These are phyloP conservation scores for Ustilago curta DNA, from an alignment of 1,284 basidiomycete species.

Conservation along the genomic window DNA sequence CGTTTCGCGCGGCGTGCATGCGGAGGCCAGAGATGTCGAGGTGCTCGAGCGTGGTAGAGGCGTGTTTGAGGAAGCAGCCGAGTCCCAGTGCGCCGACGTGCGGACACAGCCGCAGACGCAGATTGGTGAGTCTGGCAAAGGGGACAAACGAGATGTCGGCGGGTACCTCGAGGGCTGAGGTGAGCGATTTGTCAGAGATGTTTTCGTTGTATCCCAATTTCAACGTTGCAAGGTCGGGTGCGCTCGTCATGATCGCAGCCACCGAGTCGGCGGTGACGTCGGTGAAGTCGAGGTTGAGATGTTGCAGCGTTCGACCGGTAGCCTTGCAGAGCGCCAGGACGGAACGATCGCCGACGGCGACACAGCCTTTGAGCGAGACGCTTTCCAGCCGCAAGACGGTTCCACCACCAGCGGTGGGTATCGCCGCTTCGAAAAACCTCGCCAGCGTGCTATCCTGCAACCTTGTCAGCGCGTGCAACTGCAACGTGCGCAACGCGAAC, in stretches of 20 bases:
- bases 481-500: constrained; percentile 37
- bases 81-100: constrained; percentile 29
- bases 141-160: constrained; percentile 8
- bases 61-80: constrained; percentile 33
- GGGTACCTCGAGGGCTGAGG: constrained; percentile 22
- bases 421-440: constrained; percentile 29
- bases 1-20: background rate
- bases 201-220: constrained; percentile 44
- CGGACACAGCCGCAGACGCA: constrained; percentile 26
- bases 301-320: constrained; percentile 26
- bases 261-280: constrained; percentile 37
- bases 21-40: constrained; percentile 25
- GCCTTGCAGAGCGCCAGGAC: constrained; percentile 31
- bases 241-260: constrained; percentile 12
- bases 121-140: constrained; percentile 28
- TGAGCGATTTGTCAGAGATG: constrained; percentile 26
- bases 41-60: constrained; percentile 14
- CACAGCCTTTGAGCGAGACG: constrained; percentile 34
- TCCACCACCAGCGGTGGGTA: background rate
- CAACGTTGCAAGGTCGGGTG: constrained; percentile 23
- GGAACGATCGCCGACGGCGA: constrained; percentile 33
- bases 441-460: constrained; percentile 33
- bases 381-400: constrained; percentile 24
- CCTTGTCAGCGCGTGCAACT: constrained; percentile 41
- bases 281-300: constrained; percentile 48